phyloP scores from a whole-genome alignment of 768 basidiomycete species.

The Macrolepiota albuminosa region DNA sequence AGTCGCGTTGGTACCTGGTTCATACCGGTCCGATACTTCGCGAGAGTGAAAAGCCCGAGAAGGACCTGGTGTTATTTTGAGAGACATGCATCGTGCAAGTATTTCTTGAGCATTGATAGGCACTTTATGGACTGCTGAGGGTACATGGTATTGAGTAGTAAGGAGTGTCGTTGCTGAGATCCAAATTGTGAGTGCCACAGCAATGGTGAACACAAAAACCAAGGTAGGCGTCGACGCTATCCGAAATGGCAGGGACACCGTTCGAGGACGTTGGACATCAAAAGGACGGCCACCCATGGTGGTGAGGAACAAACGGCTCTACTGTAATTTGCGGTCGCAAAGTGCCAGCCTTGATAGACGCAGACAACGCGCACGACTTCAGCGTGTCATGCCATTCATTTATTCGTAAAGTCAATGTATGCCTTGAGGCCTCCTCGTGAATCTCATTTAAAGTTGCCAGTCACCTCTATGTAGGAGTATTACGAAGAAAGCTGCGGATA shows the following conservation, averaged over 20 bases:
- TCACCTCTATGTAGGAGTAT: not conserved
- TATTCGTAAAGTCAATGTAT: not conserved
- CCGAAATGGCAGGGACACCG: not conserved
- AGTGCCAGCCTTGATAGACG: not conserved
- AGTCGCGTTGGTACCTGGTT: constrained; percentile 58
- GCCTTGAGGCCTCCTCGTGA: constrained; percentile 3
- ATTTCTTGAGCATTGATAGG: constrained; percentile 27
- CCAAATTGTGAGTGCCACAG: constrained; percentile 13
- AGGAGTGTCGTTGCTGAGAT: constrained; percentile 5
- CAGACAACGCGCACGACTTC: not conserved
- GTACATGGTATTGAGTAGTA: not conserved
- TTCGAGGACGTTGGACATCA: constrained; percentile 5
- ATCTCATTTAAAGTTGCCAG: not conserved
- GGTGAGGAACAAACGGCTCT: constrained; percentile 7
- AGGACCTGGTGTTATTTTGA: constrained; percentile 42
- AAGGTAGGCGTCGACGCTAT: constrained; percentile 5
- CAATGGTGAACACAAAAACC: constrained; percentile 12
- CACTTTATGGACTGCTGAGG: constrained; percentile 7
- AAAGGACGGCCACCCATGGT: constrained; percentile 18
- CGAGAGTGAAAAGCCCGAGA: constrained; percentile 33
- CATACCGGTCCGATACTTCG: constrained; percentile 59
- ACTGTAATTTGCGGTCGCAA: not conserved
- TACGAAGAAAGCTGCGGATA: not conserved
- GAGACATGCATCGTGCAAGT: constrained; percentile 46
- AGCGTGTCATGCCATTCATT: not conserved